Base-by-base conservation (phyloP, 169 alveolate genomes). In the Ichthyophthirius multifiliis region DNA sequence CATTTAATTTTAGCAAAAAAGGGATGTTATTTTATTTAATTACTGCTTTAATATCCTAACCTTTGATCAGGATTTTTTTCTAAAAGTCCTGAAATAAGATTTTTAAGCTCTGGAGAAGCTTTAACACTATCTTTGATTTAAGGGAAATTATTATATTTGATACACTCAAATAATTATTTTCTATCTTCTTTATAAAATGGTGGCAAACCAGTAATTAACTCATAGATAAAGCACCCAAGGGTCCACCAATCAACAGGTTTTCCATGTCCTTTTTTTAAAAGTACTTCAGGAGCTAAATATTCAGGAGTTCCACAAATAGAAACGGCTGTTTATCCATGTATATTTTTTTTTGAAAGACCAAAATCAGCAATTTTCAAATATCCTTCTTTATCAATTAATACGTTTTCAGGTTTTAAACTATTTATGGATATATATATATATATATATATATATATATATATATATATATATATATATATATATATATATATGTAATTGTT, bases 221-320 rank as follows among this genome's bases (percentile, higher is more conserved):
- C 97, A 77, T 89, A 93, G n/a, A 93, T 83, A 45, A 91, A 75
- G 5, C 94, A 94, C 7, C 97, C 97, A 74, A 93, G 83, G 39
- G 91, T 82, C 94, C 94, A 93, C 97, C 97, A 93, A 86, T 93
- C 97, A 31, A 88, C 94, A 9, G 94, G 91, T 74, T 88, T 88
- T 7, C 94, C 93, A 82, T 90, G 95, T 0, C 96, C 96, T 30
- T 81, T 34, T 62, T 94, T 88, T 20, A 74, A 44, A 32, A 95
- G 44, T n/a, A 92, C 89, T 76, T 94, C 97, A 16, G 97, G 97
- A 5, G 97, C 94, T 18, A 93, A 84, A 85, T 95, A 95, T 37
- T 94, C 98, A 30, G 95, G 93, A 13, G 97, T 89, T 7, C 97
- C 97, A 74, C 97, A 94, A 45, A 94, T 87, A 73, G 93, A 85